These are phyloP conservation scores for Claviceps spartinae DNA, from an alignment of 2,329 filamentous ascomycete genomes.

Conservation along the genomic window DNA sequence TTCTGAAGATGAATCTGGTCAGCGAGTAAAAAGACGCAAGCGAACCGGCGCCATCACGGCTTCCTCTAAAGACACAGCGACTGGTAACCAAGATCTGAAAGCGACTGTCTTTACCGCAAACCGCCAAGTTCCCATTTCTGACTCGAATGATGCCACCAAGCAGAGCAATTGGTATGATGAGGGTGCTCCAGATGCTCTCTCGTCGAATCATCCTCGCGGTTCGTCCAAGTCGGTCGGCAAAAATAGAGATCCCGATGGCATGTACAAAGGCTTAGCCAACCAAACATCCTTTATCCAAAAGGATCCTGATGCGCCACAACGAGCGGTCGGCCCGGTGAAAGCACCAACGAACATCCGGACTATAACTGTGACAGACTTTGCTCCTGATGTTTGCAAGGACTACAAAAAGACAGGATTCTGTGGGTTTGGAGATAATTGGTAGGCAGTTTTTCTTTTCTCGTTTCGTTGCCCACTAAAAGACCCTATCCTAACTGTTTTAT, in stretches of 20 bases:
- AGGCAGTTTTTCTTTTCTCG: background rate
- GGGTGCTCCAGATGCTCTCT: constrained; percentile 32
- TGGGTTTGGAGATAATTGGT: constrained; percentile 29
- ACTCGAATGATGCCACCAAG: constrained; percentile 79
- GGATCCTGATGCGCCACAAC: constrained; percentile 58
- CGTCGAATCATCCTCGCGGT: constrained; percentile 43
- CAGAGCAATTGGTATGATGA: constrained; percentile 83
- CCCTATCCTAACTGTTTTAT: constrained; percentile 1
- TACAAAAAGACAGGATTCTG: constrained; percentile 60
- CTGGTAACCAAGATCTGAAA: constrained; percentile 24
- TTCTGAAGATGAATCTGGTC: constrained; percentile 64
- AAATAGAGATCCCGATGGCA: constrained; percentile 41
- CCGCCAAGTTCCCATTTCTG: constrained; percentile 46
- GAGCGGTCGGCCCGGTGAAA: constrained; percentile 73
- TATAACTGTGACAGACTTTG: constrained; percentile 80
- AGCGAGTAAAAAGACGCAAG: constrained; percentile 64
- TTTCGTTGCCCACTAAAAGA: background rate
- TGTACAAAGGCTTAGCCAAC: constrained; percentile 63
- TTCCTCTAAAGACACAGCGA: constrained; percentile 36
- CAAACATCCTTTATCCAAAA: constrained; percentile 65
- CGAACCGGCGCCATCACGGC: constrained; percentile 53
- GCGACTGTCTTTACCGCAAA: constrained; percentile 47
- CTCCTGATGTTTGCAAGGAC: constrained; percentile 90
- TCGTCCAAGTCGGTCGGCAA: constrained; percentile 32
- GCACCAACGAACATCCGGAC: constrained; percentile 80